A percentile compares a stretch with the other conserved stretches of the same genome.
phyloP scores from a whole-genome alignment of 257 asterid species.

The Solanum chilense region DNA sequence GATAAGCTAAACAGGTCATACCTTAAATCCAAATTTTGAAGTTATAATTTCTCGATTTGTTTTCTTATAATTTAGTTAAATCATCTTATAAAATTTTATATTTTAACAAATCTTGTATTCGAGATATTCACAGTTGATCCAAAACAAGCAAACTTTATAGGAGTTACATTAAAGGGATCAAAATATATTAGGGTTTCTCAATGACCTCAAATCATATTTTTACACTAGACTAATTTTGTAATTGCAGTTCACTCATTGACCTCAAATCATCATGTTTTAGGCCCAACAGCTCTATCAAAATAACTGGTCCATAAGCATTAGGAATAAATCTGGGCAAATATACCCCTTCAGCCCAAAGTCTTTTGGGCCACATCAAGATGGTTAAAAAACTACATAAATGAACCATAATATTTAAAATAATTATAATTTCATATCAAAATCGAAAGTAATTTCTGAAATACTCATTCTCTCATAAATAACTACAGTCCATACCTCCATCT shows the following conservation, averaged over 20 bases:
- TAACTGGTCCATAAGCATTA: not conserved
- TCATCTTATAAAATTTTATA: not conserved
- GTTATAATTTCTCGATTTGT: not conserved
- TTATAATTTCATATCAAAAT: too few species aligned
- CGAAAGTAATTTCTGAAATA: too few species aligned
- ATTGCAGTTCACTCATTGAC: not conserved
- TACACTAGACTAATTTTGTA: not conserved
- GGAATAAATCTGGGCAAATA: not conserved
- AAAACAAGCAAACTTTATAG: not conserved
- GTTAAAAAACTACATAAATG: too few species aligned
- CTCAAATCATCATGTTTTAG: not conserved
- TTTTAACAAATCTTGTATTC: not conserved
- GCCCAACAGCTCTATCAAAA: not conserved
- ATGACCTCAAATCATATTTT: not conserved
- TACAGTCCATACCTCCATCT: too few species aligned
- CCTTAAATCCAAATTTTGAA: not conserved
- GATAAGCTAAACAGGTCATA: not conserved
- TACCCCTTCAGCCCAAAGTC: not conserved
- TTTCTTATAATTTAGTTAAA: not conserved
- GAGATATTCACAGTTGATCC: not conserved
- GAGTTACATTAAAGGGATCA: not conserved
- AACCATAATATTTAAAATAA: too few species aligned
- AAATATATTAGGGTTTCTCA: not conserved
- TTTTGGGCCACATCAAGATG: not conserved
- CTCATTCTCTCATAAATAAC: too few species aligned